Conservation (phyloP, 495 filamentous ascomycete species). For the Umbilicaria muhlenbergii region DNA sequence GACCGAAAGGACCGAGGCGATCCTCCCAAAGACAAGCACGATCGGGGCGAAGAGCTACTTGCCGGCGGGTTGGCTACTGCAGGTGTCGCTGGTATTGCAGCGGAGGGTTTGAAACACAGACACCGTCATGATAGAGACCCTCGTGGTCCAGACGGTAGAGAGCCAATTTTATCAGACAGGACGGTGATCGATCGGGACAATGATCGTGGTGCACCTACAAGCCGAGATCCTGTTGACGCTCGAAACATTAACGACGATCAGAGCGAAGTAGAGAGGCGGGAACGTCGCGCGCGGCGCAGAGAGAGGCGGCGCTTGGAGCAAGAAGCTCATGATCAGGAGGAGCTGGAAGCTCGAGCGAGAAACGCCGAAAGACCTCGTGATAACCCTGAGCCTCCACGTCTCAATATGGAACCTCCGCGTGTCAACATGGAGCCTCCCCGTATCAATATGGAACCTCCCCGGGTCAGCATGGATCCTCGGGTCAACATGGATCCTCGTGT, state of each 20-base stretch:
- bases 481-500: neutral
- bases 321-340: slow-evolving; percentile 1
- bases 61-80: slow-evolving; percentile 7
- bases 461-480: too few species aligned
- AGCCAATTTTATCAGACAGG: slow-evolving; percentile 1
- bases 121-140: neutral
- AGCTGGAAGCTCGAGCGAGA: neutral
- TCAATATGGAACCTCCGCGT: too few species aligned
- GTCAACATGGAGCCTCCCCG: too few species aligned
- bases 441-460: too few species aligned
- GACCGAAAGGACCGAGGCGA: slow-evolving; percentile 1
- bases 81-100: slow-evolving; percentile 10
- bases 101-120: slow-evolving; percentile 11
- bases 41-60: slow-evolving; percentile 5
- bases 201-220: too few species aligned
- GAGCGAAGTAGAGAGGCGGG: slow-evolving; percentile 1
- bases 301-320: slow-evolving; percentile 4
- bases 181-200: too few species aligned
- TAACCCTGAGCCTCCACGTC: too few species aligned
- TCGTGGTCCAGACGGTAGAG: slow-evolving; percentile 1
- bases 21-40: slow-evolving; percentile 1
- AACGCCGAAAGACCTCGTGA: too few species aligned
- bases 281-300: slow-evolving; percentile 8
- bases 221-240: too few species aligned
- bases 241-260: slow-evolving; percentile 1